Evolutionary conservation across 78 protist genomes (phyloP), one percentile per base, ranked within the genome.

Genomic region (Neovahlkampfia damariscottae): DNA sequence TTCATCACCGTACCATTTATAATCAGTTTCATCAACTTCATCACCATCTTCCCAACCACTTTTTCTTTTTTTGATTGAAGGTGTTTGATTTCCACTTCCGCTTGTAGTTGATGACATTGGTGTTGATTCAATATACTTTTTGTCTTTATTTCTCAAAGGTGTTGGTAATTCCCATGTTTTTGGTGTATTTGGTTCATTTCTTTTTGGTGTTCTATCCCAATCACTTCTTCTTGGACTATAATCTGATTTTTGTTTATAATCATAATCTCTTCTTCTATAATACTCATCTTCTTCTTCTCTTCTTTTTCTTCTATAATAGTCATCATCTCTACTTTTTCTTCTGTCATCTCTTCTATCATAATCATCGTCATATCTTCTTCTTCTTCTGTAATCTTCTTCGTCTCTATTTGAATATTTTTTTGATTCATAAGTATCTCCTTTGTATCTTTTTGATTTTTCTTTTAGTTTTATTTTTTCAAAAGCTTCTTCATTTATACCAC

Each of bases 401-500:
- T n/a, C n/a, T n/a, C n/a, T n/a, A n/a, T n/a, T n/a, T n/a, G n/a
- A n/a, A n/a, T n/a, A n/a, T n/a, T n/a, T n/a, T n/a, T n/a, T n/a
- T n/a, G n/a, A n/a, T n/a, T n/a, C n/a, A n/a, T n/a, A n/a, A n/a
- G n/a, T n/a, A n/a, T n/a, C n/a, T n/a, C n/a, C n/a, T n/a, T n/a
- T n/a, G n/a, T n/a, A n/a, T n/a, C n/a, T n/a, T n/a, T n/a, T n/a
- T n/a, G n/a, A n/a, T n/a, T n/a, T n/a, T n/a, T n/a, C n/a, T n/a
- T n/a, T n/a, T n/a, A n/a, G n/a, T n/a, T n/a, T n/a, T n/a, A n/a
- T n/a, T n/a, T n/a, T n/a, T n/a, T 50, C 62, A 19, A 50, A 50
- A 50, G 62, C 62, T n/a, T 50, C 62, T n/a, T 50, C 62, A 50
- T 50, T 50, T 50, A 50, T 19, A 50, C 62, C 62, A n/a, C 62